These are phyloP conservation scores for Kluyveromyces lactis DNA, from an alignment of 805 yeast species.

Conservation along the genomic window DNA sequence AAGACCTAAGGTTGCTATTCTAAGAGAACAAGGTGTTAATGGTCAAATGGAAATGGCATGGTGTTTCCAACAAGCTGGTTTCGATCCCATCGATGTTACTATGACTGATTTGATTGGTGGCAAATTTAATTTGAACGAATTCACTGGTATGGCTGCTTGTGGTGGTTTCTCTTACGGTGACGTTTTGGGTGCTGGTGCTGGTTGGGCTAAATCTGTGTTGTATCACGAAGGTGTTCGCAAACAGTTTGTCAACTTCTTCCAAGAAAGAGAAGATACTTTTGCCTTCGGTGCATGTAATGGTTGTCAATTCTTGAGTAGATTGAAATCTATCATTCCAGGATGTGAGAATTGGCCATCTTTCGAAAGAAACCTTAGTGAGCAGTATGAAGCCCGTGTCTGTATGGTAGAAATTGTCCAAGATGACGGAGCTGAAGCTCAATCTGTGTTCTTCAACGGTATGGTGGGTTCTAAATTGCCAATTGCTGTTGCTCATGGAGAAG, in stretches of 20 bases:
- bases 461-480: conserved; percentile 89
- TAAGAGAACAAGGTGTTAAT: conserved; percentile 98
- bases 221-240: conserved; percentile 69
- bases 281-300: conserved; percentile 99
- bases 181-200: conserved; percentile 96
- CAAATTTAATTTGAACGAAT: conserved; percentile 59
- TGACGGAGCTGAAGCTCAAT: conserved; percentile 35
- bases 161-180: conserved; percentile 99
- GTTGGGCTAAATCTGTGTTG: conserved; percentile 96
- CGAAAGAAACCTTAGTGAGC: conserved; percentile 85
- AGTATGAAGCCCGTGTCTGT: conserved; percentile 90
- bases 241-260: conserved; percentile 76
- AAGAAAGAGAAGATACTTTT: conserved; percentile 82
- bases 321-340: conserved; percentile 80
- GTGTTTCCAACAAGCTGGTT: conserved; percentile 92
- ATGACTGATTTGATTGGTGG: conserved; percentile 88
- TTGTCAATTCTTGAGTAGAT: conserved; percentile 88
- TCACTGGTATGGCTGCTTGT: conserved; percentile 94
- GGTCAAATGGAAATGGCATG: conserved; percentile 99
- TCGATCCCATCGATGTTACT: conserved; percentile 88
- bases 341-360: conserved; percentile 89
- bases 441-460: conserved; percentile 82
- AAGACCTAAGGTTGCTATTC: conserved; percentile 86
- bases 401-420: conserved; percentile 73
- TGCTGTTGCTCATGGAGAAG: conserved; percentile 99